Evolutionary conservation across 2,329 filamentous ascomycete species (phyloP).

Genomic region (Xylariales sp.): DNA sequence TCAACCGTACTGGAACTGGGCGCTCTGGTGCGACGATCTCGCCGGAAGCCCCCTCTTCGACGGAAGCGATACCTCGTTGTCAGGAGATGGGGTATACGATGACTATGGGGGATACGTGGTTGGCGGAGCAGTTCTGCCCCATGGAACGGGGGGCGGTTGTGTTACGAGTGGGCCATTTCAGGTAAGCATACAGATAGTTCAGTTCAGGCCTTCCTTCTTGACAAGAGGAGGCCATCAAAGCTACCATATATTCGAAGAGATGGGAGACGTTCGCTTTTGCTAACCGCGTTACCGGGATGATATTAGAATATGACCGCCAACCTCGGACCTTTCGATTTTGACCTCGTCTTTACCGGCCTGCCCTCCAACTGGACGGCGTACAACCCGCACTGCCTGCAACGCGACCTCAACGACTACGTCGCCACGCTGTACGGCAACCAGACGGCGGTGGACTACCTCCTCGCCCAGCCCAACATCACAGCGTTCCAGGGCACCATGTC

Average conservation of each 20-base stretch:
- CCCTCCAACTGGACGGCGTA: conserved; percentile 13
- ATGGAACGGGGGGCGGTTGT: conserved; percentile 15
- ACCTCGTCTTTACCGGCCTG: conserved; percentile 10
- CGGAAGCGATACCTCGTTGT: conserved; percentile 13
- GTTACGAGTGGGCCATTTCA: conserved; percentile 11
- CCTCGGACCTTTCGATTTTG: conserved; percentile 14
- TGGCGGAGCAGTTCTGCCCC: conserved; percentile 1
- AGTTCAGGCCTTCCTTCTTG: too few species aligned
- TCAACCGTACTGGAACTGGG: conserved; percentile 14
- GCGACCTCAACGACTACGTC: conserved; percentile 11
- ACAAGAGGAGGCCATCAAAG: too few species aligned
- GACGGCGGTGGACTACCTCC: too few species aligned
- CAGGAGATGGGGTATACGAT: conserved; percentile 13
- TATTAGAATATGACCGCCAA: conserved; percentile 12
- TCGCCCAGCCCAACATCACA: too few species aligned
- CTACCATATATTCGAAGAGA: too few species aligned
- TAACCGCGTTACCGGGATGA: too few species aligned
- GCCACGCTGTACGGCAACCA: conserved; percentile 1
- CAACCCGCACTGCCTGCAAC: conserved; percentile 13
- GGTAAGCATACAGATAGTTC: too few species aligned
- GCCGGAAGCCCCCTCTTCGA: conserved; percentile 12
- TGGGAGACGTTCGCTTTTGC: too few species aligned
- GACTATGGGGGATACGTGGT: conserved; percentile 5
- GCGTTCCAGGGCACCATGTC: too few species aligned
- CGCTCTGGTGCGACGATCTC: conserved; percentile 14